These are phyloP conservation scores for Trichophyton mentagrophytes DNA, from an alignment of 2,329 filamentous ascomycete genomes.

Conservation along the genomic window DNA sequence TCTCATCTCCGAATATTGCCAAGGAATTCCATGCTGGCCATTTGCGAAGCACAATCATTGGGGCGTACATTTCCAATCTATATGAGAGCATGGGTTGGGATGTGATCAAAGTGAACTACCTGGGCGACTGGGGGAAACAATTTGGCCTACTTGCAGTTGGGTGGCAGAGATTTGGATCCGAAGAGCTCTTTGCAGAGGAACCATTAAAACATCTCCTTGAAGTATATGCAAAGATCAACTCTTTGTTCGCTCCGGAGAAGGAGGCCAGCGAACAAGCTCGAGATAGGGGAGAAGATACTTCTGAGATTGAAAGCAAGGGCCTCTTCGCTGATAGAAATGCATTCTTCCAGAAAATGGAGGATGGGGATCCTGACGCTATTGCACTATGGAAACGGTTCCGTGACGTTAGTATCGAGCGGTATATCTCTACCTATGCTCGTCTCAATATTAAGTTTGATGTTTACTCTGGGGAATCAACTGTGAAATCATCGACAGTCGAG, in stretches of 20 bases:
- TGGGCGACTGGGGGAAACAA: slow-evolving; percentile 58
- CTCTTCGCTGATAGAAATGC: slow-evolving; percentile 33
- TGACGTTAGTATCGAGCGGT: slow-evolving; percentile 53
- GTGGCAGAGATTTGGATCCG: slow-evolving; percentile 61
- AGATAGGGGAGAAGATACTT: slow-evolving; percentile 23
- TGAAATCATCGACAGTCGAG: slow-evolving; percentile 54
- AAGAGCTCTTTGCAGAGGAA: slow-evolving; percentile 56
- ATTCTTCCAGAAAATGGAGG: slow-evolving; percentile 61
- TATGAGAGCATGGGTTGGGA: slow-evolving; percentile 59
- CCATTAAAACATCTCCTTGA: slow-evolving; percentile 74
- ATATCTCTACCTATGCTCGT: slow-evolving; percentile 55
- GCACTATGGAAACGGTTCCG: slow-evolving; percentile 54
- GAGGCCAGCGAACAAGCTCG: slow-evolving; percentile 48
- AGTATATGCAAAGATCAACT: slow-evolving; percentile 65
- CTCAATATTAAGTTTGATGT: slow-evolving; percentile 61
- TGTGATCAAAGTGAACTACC: slow-evolving; percentile 58
- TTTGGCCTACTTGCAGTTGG: slow-evolving; percentile 56
- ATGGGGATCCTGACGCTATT: slow-evolving; percentile 49
- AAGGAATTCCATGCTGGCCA: slow-evolving; percentile 70
- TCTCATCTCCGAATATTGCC: slow-evolving; percentile 75
- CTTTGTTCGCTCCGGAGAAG: slow-evolving; percentile 51
- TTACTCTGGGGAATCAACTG: slow-evolving; percentile 62
- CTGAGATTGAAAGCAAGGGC: slow-evolving; percentile 33
- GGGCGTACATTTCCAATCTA: slow-evolving; percentile 57
- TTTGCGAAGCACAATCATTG: slow-evolving; percentile 63